A percentile compares a stretch with the other conserved stretches of the same genome.
Conservation (phyloP, 192 early-diverging fungal species). For the Chytriomyces sp. region DNA sequence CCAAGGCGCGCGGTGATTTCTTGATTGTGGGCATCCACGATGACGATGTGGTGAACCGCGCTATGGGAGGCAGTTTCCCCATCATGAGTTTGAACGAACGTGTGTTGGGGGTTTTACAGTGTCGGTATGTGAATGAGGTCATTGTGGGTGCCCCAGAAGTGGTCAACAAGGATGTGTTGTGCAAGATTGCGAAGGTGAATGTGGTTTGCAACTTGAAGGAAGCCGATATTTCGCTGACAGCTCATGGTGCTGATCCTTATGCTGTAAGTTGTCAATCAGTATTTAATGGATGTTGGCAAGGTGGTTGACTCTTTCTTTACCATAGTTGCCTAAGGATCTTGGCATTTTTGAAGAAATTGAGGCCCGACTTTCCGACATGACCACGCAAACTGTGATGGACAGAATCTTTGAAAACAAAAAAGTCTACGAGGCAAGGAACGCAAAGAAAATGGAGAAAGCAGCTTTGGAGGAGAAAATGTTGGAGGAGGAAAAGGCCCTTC, state of each 20-base stretch:
- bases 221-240: slow-evolving; percentile 58
- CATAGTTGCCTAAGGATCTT: slow-evolving; percentile 72
- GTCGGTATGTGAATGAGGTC: slow-evolving; percentile 92
- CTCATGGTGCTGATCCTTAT: slow-evolving; percentile 83
- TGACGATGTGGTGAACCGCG: slow-evolving; percentile 83
- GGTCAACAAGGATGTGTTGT: slow-evolving; percentile 82
- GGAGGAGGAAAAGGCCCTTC: slow-evolving; percentile 22
- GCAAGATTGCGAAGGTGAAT: slow-evolving; percentile 82
- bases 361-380: slow-evolving; percentile 73
- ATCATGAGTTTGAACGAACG: slow-evolving; percentile 97
- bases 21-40: slow-evolving; percentile 93
- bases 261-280: neutral
- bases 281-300: slow-evolving; percentile 6
- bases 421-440: slow-evolving; percentile 54
- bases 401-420: slow-evolving; percentile 87
- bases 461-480: slow-evolving; percentile 42
- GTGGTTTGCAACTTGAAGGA: slow-evolving; percentile 79
- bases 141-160: slow-evolving; percentile 91
- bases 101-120: slow-evolving; percentile 87
- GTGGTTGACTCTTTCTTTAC: neutral
- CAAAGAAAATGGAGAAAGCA: slow-evolving; percentile 54
- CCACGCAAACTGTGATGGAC: slow-evolving; percentile 84
- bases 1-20: slow-evolving; percentile 83
- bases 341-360: slow-evolving; percentile 82
- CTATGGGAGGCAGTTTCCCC: slow-evolving; percentile 87